Evolutionary conservation across 2,329 filamentous ascomycete species (phyloP), one percentile per base, ranked within the genome.

Genomic region (Fusarium ambrosium): DNA sequence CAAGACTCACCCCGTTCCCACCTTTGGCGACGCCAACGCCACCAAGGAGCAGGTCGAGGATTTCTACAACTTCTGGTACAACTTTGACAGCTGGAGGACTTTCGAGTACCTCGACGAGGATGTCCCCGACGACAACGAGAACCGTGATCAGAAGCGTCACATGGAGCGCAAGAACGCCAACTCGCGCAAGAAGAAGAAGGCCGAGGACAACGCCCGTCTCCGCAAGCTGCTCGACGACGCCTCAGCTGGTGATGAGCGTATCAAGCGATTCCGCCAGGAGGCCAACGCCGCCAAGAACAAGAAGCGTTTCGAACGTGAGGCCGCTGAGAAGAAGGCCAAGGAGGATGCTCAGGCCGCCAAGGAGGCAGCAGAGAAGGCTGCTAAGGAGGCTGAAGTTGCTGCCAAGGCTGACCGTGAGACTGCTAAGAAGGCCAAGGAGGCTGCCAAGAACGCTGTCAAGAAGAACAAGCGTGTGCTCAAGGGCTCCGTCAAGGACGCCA

Each of bases 41-140:
- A 91, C 91, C 79, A 94, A 95, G 85, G 94, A 97, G 81, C 92
- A 98, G 10, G 97, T 99, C 56, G 95, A 98, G 82, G 88, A 89
- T 64, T 99, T 99, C 85, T 99, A 99, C 91, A 98, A 99, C 90
- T 99, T 98, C 89, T 99, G 94, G 93, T 99, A 98, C 89, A 97
- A 96, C 89, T 97, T 99, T 80, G 97, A 99, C 89, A 97, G 93
- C 84, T 99, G 97, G 97, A 90, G 97, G 72, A 92, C 94, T 4
- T 99, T 99, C 81, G 97, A 99, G 87, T 99, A 99, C 86, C 93
- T 97, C 69, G 97, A 99, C 82, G 97, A 99, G 88, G 97, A 99
- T 82, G 96, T 99, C 34, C 97, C 97, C 45, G 97, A 99, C 81
- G 97, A 99, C 88, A 98, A 97, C 84, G 97, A 98, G 88, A 98